Conservation (phyloP, 768 basidiomycete species). For the Boletus speciosus region DNA sequence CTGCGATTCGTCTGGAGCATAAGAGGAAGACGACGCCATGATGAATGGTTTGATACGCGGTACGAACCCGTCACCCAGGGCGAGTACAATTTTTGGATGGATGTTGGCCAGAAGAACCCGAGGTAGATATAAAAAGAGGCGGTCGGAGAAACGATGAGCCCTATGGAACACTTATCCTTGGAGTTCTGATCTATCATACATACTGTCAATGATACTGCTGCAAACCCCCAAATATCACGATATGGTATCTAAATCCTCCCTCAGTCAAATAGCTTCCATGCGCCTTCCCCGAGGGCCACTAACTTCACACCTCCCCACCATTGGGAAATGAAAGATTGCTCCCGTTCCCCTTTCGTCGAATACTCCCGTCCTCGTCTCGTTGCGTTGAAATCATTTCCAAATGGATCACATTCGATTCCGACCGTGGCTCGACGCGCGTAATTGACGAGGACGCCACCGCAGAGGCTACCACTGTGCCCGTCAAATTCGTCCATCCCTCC, state of each 20-base stretch:
- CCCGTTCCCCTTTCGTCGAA: background rate
- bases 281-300: too few relatives aligned
- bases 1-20: background rate
- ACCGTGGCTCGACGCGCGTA: background rate
- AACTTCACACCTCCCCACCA: too few relatives aligned
- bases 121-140: too few relatives aligned
- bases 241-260: too few relatives aligned
- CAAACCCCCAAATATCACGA: too few relatives aligned
- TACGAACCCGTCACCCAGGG: background rate
- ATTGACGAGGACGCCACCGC: background rate
- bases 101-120: background rate
- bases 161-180: too few relatives aligned
- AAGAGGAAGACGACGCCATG: background rate
- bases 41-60: background rate
- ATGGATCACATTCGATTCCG: background rate
- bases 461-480: background rate
- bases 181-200: too few relatives aligned
- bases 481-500: conserved; percentile 27
- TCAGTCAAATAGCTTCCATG: too few relatives aligned
- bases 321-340: background rate
- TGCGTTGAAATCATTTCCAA: background rate
- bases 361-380: background rate
- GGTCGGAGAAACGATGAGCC: too few relatives aligned
- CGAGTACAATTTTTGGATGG: too few relatives aligned
- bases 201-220: too few relatives aligned